Base-by-base conservation (phyloP, 1,284 basidiomycete genomes). In the Ustilago esculenta region DNA sequence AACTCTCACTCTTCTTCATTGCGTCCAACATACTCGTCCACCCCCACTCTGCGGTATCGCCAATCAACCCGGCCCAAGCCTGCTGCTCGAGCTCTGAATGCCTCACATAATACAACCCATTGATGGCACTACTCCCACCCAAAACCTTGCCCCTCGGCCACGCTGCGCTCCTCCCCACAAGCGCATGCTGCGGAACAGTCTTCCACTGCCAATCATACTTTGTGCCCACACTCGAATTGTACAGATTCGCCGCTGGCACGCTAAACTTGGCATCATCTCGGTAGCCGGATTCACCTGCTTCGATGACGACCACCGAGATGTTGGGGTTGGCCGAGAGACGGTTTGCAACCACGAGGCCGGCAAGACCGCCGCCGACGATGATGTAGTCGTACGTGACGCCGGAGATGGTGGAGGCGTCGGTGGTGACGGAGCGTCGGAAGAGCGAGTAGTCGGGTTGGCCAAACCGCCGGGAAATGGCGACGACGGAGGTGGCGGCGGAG, bases 311-410 rank as follows among this genome's bases (percentile, higher is more conserved):
- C 7, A 81, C 79, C 5, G 57, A 66, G 34, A 78, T 55, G 35
- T 66, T 43, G 14, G 64, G 46, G 46, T 80, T 72, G 27, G 75
- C 65, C 1, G 73, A 70, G 15, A 80, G 65, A 0, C 78, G 66
- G 5, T 60, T 59, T 10, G 78, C 78, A 6, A 80, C 67, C 3
- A 65, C 63, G 7, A 80, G 57, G 21, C 78, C 78, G 3, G 77
- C 75, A 23, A 92, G 92, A 2, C 95, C 95, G 25, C 76, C 78
- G 11, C 78, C 78, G 29, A 79, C 64, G 21, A 80, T 57, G 41
- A 81, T 44, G 35, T 79, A 80, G 70, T 80, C 88, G 48, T 70
- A 78, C 2, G 61, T 59, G 36, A 57, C 29, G 14, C 50, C 59
- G 9, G 55, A 35, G 34, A 76, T 52, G 5, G 42, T 35, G 34